Evolutionary conservation across 768 basidiomycete species (phyloP).

Genomic region (Cystofilobasidium macerans): DNA sequence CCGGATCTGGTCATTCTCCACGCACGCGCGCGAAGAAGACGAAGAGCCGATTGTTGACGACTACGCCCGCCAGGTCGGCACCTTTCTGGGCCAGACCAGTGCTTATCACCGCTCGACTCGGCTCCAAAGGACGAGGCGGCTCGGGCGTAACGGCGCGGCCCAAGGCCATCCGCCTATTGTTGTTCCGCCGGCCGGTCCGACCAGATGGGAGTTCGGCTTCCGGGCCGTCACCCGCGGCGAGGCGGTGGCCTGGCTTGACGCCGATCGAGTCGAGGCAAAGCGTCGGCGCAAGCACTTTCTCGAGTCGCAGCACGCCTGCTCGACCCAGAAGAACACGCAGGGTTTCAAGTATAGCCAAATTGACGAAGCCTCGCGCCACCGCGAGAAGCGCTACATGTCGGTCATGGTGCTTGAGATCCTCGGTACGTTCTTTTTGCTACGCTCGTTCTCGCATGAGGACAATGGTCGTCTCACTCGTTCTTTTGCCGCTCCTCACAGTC

Average conservation of each 20-base stretch:
- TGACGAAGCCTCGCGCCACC: slow-evolving; percentile 40
- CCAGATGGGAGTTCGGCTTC: slow-evolving; percentile 68
- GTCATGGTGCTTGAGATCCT: slow-evolving; percentile 74
- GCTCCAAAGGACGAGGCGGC: background rate
- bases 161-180: too few relatives aligned
- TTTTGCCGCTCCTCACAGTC: slow-evolving; percentile 23
- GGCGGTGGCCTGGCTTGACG: slow-evolving; percentile 49
- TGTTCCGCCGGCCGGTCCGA: slow-evolving; percentile 35
- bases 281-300: slow-evolving; percentile 1
- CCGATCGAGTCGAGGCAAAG: slow-evolving; percentile 33
- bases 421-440: slow-evolving; percentile 45
- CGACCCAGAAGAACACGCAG: slow-evolving; percentile 62
- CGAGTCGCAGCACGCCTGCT: slow-evolving; percentile 39
- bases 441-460: background rate
- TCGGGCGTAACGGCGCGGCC: too few relatives aligned
- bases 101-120: background rate
- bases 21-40: slow-evolving; percentile 61
- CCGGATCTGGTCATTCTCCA: slow-evolving; percentile 57
- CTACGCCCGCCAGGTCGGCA: slow-evolving; percentile 7
- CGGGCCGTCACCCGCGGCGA: slow-evolving; percentile 54
- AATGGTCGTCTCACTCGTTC: slow-evolving; percentile 39
- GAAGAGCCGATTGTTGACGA: slow-evolving; percentile 25
- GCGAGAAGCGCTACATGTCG: slow-evolving; percentile 64
- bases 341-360: slow-evolving; percentile 54
- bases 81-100: background rate